Evolutionary conservation across 352 stramenopile genomes (phyloP).

Genomic region (Globisporangium spinosum): DNA sequence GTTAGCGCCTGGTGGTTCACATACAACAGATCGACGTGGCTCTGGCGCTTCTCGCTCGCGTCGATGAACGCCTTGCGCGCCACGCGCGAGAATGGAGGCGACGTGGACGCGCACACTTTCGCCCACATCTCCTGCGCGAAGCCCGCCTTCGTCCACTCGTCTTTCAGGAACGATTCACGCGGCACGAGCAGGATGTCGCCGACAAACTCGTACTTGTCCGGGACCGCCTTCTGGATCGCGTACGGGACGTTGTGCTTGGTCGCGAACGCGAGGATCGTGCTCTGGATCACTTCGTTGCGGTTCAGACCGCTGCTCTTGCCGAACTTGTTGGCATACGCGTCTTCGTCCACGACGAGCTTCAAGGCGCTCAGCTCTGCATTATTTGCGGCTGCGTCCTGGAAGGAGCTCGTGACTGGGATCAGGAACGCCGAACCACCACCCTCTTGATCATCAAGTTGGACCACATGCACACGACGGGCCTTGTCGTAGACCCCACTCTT

Average conservation of each 20-base stretch:
- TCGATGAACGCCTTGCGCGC: conserved; percentile 82
- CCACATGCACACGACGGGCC: conserved; percentile 58
- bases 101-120: conserved; percentile 50
- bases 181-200: conserved; percentile 68
- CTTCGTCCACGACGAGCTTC: conserved; percentile 43
- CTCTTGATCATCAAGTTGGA: conserved; percentile 16
- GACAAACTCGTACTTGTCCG: conserved; percentile 78
- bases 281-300: conserved; percentile 68
- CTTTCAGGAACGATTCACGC: conserved; percentile 57
- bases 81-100: conserved; percentile 60
- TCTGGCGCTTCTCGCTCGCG: conserved; percentile 73
- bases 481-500: conserved; percentile 70
- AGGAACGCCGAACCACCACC: conserved; percentile 38
- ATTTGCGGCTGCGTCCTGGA: conserved; percentile 27
- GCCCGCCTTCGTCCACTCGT: conserved; percentile 34
- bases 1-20: conserved; percentile 39
- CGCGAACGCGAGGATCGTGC: conserved; percentile 49
- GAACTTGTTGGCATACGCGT: conserved; percentile 74
- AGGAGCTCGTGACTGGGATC: conserved; percentile 46
- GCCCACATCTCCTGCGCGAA: conserved; percentile 65
- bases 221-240: conserved; percentile 33
- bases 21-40: conserved; percentile 69
- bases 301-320: conserved; percentile 67
- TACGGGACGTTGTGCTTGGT: conserved; percentile 39
- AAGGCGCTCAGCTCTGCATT: conserved; percentile 35